Evolutionary conservation across 1,284 basidiomycete species (phyloP), one percentile per base, ranked within the genome.

Genomic region (Ustilago shanxiensis): DNA sequence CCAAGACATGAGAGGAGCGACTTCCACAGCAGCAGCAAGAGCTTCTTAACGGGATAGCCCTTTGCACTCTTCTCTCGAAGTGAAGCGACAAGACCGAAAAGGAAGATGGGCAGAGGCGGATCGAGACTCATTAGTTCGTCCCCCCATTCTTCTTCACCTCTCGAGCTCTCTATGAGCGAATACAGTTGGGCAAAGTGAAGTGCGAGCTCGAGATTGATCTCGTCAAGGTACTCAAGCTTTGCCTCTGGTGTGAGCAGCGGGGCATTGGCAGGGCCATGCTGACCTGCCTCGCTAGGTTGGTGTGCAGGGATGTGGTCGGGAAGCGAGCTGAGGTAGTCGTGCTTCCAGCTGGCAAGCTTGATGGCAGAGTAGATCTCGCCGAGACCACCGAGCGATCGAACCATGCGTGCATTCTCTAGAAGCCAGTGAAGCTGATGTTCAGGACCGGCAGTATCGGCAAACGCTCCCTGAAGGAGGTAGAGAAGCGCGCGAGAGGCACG

Each of bases 371-470:
- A 90, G 33, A 98, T 92, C 61, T 90, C 90, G 77, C 90, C 91
- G 13, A 98, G 87, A 18, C 95, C 96, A 84, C 97, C 95, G 0
- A 92, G 92, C 26, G 89, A 89, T 61, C 95, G 90, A 2, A 98
- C 92, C 35, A 93, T 89, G 83, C 93, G 93, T 82, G 93, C 93
- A 84, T 98, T 98, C 86, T 96, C 93, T 70, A 94, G 92, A 79
- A 99, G 93, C 93, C 95, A 96, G 77, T 95, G 93, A 50, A 99
- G 87, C 86, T 99, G 97, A 85, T 97, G 92, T 81, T 97, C 94
- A 0, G 94, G 92, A 33, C 93, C 94, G 6, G 90, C 90, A 0
- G 95, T 95, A 86, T 97, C 95, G 3, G 91, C 92, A 84, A 98
- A 99, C 11, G 92, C 92, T 52, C 96, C 95, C 59, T 97, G 84